These are phyloP conservation scores for Fraxinus latifolia DNA, from an alignment of 305 asterid species.

Conservation along the genomic window DNA sequence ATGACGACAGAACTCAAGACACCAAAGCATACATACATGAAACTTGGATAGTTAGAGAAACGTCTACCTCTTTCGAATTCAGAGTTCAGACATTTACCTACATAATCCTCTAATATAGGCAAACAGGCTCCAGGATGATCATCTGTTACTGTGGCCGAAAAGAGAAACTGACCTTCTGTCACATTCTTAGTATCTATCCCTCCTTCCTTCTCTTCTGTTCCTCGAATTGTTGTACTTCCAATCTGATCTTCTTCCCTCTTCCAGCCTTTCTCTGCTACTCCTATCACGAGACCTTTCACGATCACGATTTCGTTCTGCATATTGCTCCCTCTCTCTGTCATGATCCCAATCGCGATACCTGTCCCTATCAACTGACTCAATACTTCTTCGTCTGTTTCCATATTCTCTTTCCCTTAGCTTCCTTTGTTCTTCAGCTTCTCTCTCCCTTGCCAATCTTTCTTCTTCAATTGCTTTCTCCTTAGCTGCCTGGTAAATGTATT, in stretches of 20 bases:
- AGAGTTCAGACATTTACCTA: conserved; percentile 55
- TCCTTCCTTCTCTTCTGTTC: conserved; percentile 75
- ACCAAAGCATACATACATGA: conserved; percentile 57
- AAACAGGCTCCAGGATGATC: conserved; percentile 68
- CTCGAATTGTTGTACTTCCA: conserved; percentile 36
- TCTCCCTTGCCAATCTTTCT: conserved; percentile 78
- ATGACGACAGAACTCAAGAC: conserved; percentile 44
- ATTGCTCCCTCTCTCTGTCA: conserved; percentile 54
- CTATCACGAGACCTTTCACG: conserved; percentile 56
- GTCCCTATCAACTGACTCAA: conserved; percentile 78
- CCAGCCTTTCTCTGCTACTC: conserved; percentile 52
- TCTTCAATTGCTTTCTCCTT: conserved; percentile 83
- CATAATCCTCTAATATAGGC: conserved; percentile 49
- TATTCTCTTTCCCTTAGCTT: conserved; percentile 74
- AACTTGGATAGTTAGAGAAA: conserved; percentile 39
- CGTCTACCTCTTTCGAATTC: conserved; percentile 74
- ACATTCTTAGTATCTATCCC: conserved; percentile 66
- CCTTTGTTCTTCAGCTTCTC: conserved; percentile 76
- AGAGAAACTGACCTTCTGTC: conserved; percentile 86
- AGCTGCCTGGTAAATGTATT: conserved; percentile 50
- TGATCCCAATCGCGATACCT: conserved; percentile 55
- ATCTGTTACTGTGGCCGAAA: conserved; percentile 47
- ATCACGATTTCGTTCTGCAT: conserved; percentile 57
- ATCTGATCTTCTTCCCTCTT: neutral
- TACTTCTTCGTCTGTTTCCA: conserved; percentile 54